Percentiles rank a stretch among this genome's conserved stretches.
Evolutionary conservation across 805 yeast species (phyloP).

Genomic region (Candida morakotiae): DNA sequence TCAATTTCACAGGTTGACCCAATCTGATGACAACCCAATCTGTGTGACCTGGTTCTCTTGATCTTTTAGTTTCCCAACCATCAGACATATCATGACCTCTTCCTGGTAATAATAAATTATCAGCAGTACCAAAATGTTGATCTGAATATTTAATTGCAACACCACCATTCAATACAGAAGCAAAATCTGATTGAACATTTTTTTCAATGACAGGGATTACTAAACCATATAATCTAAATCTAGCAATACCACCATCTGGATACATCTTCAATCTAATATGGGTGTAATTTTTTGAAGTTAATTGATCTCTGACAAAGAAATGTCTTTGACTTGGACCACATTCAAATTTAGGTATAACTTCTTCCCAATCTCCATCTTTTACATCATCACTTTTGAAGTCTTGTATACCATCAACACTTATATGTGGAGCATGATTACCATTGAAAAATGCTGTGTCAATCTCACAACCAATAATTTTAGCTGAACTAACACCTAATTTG

Average conservation of each 20-base stretch:
- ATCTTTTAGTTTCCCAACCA: constrained; percentile 97
- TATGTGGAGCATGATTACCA: constrained; percentile 92
- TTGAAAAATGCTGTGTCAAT: constrained; percentile 91
- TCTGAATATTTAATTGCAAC: constrained; percentile 80
- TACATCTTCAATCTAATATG: constrained; percentile 86
- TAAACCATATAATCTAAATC: constrained; percentile 84
- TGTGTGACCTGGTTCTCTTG: constrained; percentile 75
- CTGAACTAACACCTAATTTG: constrained; percentile 79
- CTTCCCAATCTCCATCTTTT: constrained; percentile 56
- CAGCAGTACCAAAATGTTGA: constrained; percentile 92
- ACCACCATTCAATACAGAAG: constrained; percentile 83
- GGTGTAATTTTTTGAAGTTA: constrained; percentile 65
- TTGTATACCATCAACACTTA: constrained; percentile 73
- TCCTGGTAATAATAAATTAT: constrained; percentile 86
- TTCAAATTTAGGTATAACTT: constrained; percentile 62
- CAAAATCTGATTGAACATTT: constrained; percentile 66
- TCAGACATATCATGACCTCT: constrained; percentile 96
- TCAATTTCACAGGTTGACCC: constrained; percentile 60
- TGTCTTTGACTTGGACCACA: constrained; percentile 91
- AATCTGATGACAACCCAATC: constrained; percentile 89
- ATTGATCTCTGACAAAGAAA: constrained; percentile 60
- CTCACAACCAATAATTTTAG: constrained; percentile 77
- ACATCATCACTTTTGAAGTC: constrained; percentile 22
- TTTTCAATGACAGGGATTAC: constrained; percentile 68
- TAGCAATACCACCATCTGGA: constrained; percentile 97